These are phyloP conservation scores for Lagenaria siceraria DNA, from an alignment of 306 rosid genomes.

Conservation along the genomic window DNA sequence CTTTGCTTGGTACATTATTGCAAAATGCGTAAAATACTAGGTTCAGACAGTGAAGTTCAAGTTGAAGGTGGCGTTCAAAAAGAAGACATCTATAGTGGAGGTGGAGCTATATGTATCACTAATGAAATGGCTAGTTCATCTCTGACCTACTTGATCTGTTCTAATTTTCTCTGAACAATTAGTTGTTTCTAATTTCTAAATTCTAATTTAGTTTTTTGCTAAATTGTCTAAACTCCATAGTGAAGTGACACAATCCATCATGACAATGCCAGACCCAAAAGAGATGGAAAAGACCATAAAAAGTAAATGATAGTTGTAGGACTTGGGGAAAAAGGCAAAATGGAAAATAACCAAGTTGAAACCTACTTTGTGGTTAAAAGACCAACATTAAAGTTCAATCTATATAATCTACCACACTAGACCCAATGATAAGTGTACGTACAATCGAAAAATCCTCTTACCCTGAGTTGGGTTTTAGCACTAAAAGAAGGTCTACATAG, in stretches of 20 bases:
- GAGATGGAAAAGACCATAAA: neutral
- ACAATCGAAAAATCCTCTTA: neutral
- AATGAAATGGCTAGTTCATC: neutral
- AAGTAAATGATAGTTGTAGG: neutral
- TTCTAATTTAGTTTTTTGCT: neutral
- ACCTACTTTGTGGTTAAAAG: constrained; percentile 1
- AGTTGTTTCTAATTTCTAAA: neutral
- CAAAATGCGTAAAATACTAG: neutral
- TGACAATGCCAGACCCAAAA: neutral
- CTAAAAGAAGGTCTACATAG: neutral
- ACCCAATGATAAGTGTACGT: neutral
- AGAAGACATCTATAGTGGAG: neutral
- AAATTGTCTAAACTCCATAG: neutral
- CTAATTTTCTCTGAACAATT: neutral
- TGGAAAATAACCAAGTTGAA: neutral
- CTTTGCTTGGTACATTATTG: neutral
- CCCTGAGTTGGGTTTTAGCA: neutral
- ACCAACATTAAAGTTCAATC: neutral
- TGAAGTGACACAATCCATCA: neutral
- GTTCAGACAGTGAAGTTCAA: neutral
- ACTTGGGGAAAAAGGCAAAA: neutral
- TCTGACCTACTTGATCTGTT: neutral
- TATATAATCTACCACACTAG: neutral
- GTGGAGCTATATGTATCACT: neutral
- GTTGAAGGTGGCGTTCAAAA: neutral